Percentiles rank a stretch among this genome's conserved stretches.
Conservation (phyloP, 148 eudicot species). For the Fagopyrum homotropicum region DNA sequence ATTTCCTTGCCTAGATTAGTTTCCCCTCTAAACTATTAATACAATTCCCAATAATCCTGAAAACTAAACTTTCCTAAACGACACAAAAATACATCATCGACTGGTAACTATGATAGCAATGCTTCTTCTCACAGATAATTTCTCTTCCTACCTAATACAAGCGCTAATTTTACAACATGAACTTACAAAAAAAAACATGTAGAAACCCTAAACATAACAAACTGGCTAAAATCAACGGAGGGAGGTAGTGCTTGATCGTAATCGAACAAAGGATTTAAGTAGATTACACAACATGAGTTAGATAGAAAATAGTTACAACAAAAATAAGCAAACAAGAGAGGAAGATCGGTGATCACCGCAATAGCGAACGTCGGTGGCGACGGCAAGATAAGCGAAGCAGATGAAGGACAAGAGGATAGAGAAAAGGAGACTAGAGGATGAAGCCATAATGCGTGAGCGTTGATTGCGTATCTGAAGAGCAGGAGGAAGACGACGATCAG, state of each 20-base stretch:
- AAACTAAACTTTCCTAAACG: not conserved
- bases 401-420: slow-evolving; percentile 28
- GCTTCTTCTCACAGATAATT: not conserved
- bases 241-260: not conserved
- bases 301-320: not conserved
- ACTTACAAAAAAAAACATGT: not conserved
- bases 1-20: no score
- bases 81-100: not conserved
- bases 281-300: not conserved
- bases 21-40: no score
- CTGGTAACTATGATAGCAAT: no score
- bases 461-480: not conserved
- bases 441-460: not conserved
- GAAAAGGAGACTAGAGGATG: not conserved
- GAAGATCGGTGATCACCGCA: slow-evolving; percentile 33
- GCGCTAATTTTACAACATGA: not conserved
- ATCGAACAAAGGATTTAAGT: not conserved
- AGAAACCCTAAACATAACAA: not conserved
- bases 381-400: slow-evolving; percentile 23
- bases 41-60: no score
- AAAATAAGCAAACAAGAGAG: not conserved
- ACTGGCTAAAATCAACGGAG: no score
- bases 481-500: not conserved
- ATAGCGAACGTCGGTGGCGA: slow-evolving; percentile 37
- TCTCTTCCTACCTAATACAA: not conserved